Percentiles rank a stretch among this genome's conserved stretches.
Evolutionary conservation across 1,284 basidiomycete species (phyloP).

Genomic region (Ustilago bromivora): DNA sequence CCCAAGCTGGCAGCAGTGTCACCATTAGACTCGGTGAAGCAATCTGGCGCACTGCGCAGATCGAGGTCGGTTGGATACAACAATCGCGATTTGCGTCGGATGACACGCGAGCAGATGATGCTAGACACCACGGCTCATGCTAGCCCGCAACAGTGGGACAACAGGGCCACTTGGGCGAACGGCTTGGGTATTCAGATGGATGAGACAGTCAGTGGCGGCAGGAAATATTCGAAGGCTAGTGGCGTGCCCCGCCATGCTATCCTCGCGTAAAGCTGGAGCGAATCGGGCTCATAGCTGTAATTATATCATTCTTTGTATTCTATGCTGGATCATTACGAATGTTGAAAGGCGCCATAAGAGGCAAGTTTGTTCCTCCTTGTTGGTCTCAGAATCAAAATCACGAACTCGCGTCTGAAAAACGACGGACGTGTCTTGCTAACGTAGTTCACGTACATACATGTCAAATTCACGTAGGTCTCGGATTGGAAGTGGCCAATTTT

Average conservation of each 20-base stretch:
- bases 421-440: neutral
- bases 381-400: conserved; percentile 3
- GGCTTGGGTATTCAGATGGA: conserved; percentile 27
- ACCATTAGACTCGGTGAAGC: conserved; percentile 20
- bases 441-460: too few species aligned
- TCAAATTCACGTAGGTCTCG: too few species aligned
- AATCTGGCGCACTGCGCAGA: conserved; percentile 13
- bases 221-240: conserved; percentile 5
- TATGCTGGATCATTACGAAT: neutral
- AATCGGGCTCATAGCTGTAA: neutral
- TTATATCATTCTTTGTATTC: conserved; percentile 6
- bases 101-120: conserved; percentile 27
- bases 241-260: conserved; percentile 11
- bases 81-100: conserved; percentile 14
- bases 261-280: conserved; percentile 8
- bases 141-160: conserved; percentile 4
- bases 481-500: too few species aligned
- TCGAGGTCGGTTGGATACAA: conserved; percentile 28
- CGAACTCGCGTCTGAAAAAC: neutral
- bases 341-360: conserved; percentile 5
- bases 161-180: neutral
- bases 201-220: neutral
- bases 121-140: conserved; percentile 9
- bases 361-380: neutral
- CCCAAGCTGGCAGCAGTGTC: conserved; percentile 20